Conservation (phyloP, 106 monocot species). For the Vanilla planifolia region DNA sequence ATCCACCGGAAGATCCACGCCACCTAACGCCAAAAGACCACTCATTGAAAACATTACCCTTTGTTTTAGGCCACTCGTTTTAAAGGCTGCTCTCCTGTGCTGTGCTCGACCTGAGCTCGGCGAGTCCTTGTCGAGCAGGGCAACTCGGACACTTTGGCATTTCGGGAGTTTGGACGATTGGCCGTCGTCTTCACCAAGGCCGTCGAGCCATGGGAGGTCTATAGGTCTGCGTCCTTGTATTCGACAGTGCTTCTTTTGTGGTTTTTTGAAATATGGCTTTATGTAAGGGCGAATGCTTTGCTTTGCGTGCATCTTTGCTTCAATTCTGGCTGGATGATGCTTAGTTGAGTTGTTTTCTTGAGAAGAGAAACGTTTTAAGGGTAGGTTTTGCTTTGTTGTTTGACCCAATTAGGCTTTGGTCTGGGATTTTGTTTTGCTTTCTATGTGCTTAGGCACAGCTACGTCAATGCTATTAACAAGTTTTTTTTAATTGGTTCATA, state of each 20-base stretch:
- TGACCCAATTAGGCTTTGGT: too few relatives aligned
- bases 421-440: too few relatives aligned
- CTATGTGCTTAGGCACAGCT: too few relatives aligned
- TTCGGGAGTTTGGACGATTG: neutral
- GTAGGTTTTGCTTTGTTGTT: too few relatives aligned
- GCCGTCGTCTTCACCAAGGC: neutral
- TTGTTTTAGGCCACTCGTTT: neutral
- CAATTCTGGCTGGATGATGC: too few relatives aligned
- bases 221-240: neutral
- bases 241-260: neutral
- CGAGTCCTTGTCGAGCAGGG: neutral
- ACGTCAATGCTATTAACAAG: too few relatives aligned
- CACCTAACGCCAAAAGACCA: neutral
- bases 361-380: too few relatives aligned
- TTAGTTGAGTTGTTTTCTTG: too few relatives aligned
- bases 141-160: constrained; percentile 3
- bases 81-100: neutral
- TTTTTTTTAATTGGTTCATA: too few relatives aligned
- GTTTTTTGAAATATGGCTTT: neutral
- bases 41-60: too few relatives aligned
- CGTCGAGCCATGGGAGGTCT: neutral
- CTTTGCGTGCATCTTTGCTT: too few relatives aligned
- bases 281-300: neutral
- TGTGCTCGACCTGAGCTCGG: neutral
- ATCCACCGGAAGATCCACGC: neutral